Evolutionary conservation across 2,329 filamentous ascomycete species (phyloP), one percentile per base, ranked within the genome.

Genomic region (Penicillium nordicum): DNA sequence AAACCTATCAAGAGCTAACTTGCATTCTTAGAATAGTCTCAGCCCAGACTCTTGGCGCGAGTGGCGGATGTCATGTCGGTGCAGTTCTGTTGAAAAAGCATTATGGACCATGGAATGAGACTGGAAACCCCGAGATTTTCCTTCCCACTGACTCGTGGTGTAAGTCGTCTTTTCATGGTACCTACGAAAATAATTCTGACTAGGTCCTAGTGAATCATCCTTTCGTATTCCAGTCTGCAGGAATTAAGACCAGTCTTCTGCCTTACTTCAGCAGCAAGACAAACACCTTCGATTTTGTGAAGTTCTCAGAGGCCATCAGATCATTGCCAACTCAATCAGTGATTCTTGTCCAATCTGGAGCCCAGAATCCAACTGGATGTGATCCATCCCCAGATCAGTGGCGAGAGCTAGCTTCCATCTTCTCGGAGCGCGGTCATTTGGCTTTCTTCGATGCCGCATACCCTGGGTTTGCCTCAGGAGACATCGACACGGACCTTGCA

Each of bases 371-470:
- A 25, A 61, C 59, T 23, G 59, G 59, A 32, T 44, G 54, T 40
- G 59, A 61, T 32, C 59, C 59, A 5, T 48, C 59, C 3, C 51
- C n/a, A 8, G 50, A 57, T 3, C 59, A 61, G 16, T 61, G 59
- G 59, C 36, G 10, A 34, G 49, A 51, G 14, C 37, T 61, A 5
- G 55, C 57, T 3, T 40, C 47, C 3, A 55, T 60, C 7, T 61
- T 61, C 40, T 40, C 23, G 2, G n/a, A 45, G 23, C 41, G 51
- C 7, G 54, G 59, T 21, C 59, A 61, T 23, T 38, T 60, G 23
- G 59, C 59, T 21, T 61, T 61, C 40, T 57, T 61, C 29, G 59
- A 61, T 40, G 57, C 59, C 23, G 57, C 59, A 1, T 61, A 61
- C 23, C 57, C 57, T 2, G 59, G 59, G 0, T 60, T 61, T 43